Conservation (phyloP, 2,329 filamentous ascomycete species). For the Epichloe elymi region DNA sequence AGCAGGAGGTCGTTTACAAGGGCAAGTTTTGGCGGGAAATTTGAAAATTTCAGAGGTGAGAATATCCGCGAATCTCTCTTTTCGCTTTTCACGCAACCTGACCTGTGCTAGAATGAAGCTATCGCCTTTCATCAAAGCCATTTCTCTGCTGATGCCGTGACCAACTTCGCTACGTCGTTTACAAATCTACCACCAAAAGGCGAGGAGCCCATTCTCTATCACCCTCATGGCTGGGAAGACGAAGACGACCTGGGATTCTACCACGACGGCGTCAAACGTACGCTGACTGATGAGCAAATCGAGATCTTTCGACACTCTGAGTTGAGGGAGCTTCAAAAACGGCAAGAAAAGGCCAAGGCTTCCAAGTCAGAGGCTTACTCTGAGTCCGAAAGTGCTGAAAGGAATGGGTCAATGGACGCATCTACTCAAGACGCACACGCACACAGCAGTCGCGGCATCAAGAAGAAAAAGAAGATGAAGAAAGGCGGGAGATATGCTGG, state of each 20-base stretch:
- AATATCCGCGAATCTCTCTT: not conserved
- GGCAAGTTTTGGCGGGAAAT: not conserved
- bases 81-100: not conserved
- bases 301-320: conserved; percentile 84
- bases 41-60: conserved; percentile 2
- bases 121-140: conserved; percentile 45
- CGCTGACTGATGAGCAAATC: conserved; percentile 83
- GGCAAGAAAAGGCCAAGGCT: conserved; percentile 24
- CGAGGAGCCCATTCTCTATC: conserved; percentile 7
- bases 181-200: conserved; percentile 17
- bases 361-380: not conserved
- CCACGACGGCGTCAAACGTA: conserved; percentile 72
- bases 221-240: not conserved
- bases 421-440: not conserved
- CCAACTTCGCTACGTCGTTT: conserved; percentile 34
- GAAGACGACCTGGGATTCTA: conserved; percentile 75
- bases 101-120: conserved; percentile 41
- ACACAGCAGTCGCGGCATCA: conserved; percentile 6
- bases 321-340: conserved; percentile 53
- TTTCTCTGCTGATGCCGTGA: conserved; percentile 36
- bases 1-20: not conserved
- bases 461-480: conserved; percentile 27
- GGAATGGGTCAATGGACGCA: not conserved
- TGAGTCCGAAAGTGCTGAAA: not conserved
- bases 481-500: conserved; percentile 24